A percentile compares a stretch with the other conserved stretches of the same genome.
phyloP scores from a whole-genome alignment of 345 rosid species.

The Rubroshorea leprosula region DNA sequence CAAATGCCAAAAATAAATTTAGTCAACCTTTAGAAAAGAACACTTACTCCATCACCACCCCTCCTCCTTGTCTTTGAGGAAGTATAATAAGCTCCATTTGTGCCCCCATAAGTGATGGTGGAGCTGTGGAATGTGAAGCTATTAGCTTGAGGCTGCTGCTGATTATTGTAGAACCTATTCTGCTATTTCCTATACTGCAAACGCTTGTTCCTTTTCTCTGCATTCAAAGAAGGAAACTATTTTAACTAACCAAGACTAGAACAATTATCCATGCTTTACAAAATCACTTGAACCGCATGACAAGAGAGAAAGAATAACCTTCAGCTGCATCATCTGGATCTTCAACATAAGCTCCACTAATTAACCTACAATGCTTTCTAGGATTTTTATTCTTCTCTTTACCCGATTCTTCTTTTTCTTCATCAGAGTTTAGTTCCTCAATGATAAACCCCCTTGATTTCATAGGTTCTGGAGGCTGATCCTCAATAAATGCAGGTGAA shows the following conservation, averaged over 20 bases:
- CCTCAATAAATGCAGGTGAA: conserved; percentile 41
- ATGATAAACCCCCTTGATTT: conserved; percentile 65
- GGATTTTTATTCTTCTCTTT: conserved; percentile 35
- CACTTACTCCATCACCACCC: conserved; percentile 91
- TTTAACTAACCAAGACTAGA: not conserved
- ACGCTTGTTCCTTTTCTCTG: conserved; percentile 49
- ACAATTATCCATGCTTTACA: too few relatives aligned
- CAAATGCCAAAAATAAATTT: too few relatives aligned
- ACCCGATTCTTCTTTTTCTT: conserved; percentile 47
- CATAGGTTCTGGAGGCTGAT: conserved; percentile 43
- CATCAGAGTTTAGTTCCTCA: conserved; percentile 68
- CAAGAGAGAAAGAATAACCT: conserved; percentile 11
- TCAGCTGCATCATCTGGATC: conserved; percentile 37
- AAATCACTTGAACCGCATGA: too few relatives aligned
- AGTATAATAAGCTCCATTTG: conserved; percentile 62
- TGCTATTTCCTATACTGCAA: conserved; percentile 35
- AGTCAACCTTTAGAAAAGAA: too few relatives aligned
- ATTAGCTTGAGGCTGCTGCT: conserved; percentile 43
- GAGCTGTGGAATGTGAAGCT: conserved; percentile 75
- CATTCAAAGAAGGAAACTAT: not conserved
- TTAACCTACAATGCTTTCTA: conserved; percentile 65
- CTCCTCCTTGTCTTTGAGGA: conserved; percentile 68
- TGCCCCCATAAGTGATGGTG: conserved; percentile 60
- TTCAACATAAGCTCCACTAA: conserved; percentile 34
- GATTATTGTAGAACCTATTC: conserved; percentile 26